Evolutionary conservation across 2,329 filamentous ascomycete genomes (phyloP), one percentile per base, ranked within the genome.

Genomic region (Aspergillus vadensis): DNA sequence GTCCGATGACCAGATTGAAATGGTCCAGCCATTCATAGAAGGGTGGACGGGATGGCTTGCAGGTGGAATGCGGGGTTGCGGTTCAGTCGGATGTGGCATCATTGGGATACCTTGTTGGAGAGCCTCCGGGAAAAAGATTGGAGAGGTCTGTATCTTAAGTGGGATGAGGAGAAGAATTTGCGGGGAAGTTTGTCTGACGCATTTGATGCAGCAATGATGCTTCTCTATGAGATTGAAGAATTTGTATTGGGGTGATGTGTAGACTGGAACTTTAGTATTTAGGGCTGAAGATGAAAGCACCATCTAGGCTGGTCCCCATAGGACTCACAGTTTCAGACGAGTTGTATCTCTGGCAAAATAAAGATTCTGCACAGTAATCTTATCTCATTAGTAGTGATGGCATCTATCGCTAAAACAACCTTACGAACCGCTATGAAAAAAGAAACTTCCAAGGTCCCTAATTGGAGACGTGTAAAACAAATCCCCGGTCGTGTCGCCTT

Each of bases 381-480:
- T 27, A 8, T 2, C 25, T 27, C 7, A 8, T 1, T 1, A 3
- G 25, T 27, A 27, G 0, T 3, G 7, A 27, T 3, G 25, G 7
- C 25, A 27, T 27, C 2, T 27, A 3, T 27, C 25, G 7, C 7
- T 27, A 27, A 27, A 3, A 0, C 25, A 27, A 27, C 0, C 1
- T 27, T 27, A 27, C 1, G 4, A 2, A 7, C n/a, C 1, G 17
- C 0, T 1, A 15, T 12, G n/a, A 21, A 1, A 1, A 0, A 25
- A n/a, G 43, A 21, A 47, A 25, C 19, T 21, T 47, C 43, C 43
- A 47, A 23, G 19, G 43, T 47, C 43, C 43, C 43, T 25, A 4
- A 25, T 47, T 25, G 5, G 43, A 47, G 7, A 43, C n/a, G 5
- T n/a, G 10, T 17, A 0, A n/a, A 19, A 10, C 0, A 9, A 12